Base-by-base conservation (phyloP, 371 early-diverging fungal species). In the Mucor mucedo region DNA sequence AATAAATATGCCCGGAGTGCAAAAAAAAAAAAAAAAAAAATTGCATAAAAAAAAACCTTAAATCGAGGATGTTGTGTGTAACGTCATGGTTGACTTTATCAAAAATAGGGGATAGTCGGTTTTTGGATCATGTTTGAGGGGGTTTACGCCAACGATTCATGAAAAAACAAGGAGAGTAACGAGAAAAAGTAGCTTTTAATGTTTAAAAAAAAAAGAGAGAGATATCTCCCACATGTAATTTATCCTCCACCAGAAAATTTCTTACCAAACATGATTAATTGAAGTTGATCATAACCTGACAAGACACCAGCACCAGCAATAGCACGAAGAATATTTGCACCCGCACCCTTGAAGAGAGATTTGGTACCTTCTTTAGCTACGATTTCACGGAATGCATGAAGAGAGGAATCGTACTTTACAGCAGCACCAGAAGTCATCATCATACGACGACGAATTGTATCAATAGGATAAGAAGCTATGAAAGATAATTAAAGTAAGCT, bases 381-480 rank as follows among this genome's bases (percentile, higher is more conserved):
- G 70, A 92, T 88, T 76, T 91, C 84, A 58, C 60, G 64, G 82
- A 89, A 88, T 65, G 85, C 84, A 76, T 89, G 82, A 21, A 84
- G 49, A 62, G 91, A 84, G 57, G 86, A 83, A 54, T 79, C 76
- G 86, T 94, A 92, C 79, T 89, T 85, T 78, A 89, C 84, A 57
- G 90, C 88, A 58, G 85, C 83, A 70, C 89, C 91, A 59, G 91
- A 88, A 47, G 89, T 87, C 91, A 93, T 89, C 90, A 90, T 89
- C 89, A 94, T 89, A 77, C 96, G 90, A 82, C 95, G 87, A 80
- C 94, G 92, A 76, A 94, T 85, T 63, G 95, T 94, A 82, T 95
- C 96, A 66, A 95, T 89, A 74, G 94, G 96, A 84, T 94, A 93
- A 54, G 87, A 84, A 58, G 84, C 88, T 73, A 64, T 41, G 48